These are phyloP conservation scores for Bertia moriformis DNA, from an alignment of 2,329 filamentous ascomycete species.

Conservation along the genomic window DNA sequence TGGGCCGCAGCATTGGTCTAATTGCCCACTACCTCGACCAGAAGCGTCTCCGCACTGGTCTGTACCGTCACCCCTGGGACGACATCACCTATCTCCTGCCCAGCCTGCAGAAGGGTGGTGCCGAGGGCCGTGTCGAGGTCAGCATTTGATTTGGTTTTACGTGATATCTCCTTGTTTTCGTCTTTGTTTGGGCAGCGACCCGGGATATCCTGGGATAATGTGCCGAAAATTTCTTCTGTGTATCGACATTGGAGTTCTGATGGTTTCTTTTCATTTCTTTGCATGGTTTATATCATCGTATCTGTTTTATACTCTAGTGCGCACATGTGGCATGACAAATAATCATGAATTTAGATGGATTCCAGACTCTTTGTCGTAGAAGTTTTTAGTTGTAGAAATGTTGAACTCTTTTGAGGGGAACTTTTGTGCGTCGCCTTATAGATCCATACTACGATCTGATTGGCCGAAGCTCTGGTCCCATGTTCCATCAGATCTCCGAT, in stretches of 20 bases:
- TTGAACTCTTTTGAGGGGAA: too few species aligned
- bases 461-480: too few species aligned
- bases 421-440: too few species aligned
- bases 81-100: conserved; percentile 92
- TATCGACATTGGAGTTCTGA: background rate
- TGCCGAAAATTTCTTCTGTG: too few species aligned
- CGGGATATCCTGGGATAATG: too few species aligned
- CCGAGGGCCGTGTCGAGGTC: conserved; percentile 81
- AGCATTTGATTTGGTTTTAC: conserved; percentile 36
- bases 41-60: conserved; percentile 94
- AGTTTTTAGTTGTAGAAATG: too few species aligned
- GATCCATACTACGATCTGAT: too few species aligned
- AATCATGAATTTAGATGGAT: too few species aligned
- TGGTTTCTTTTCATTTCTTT: background rate
- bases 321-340: background rate
- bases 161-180: background rate
- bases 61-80: conserved; percentile 99
- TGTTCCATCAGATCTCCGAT: too few species aligned
- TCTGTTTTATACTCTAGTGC: background rate
- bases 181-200: background rate
- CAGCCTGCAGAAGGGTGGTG: conserved; percentile 51
- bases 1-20: conserved; percentile 91
- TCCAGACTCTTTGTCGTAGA: too few species aligned
- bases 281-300: background rate
- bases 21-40: conserved; percentile 99